Conservation (phyloP, 2,329 filamentous ascomycete species). For the Cordyceps cicadae region DNA sequence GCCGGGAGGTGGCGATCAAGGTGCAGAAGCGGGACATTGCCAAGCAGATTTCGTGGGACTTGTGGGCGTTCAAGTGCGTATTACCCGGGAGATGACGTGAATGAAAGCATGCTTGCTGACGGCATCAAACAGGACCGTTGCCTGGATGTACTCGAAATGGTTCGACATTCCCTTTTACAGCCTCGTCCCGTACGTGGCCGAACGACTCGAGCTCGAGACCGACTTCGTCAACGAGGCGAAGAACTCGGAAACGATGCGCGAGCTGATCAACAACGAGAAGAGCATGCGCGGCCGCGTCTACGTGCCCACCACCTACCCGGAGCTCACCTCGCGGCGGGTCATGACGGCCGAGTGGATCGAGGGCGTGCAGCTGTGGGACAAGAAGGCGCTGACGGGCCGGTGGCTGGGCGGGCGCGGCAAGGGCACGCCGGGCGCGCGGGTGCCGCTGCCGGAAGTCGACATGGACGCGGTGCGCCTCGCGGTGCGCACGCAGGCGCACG, state of each 20-base stretch:
- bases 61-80: conserved; percentile 83
- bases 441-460: conserved; percentile 46
- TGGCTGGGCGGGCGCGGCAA: conserved; percentile 73
- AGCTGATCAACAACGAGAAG: conserved; percentile 66
- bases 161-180: conserved; percentile 92
- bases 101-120: conserved; percentile 12
- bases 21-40: conserved; percentile 93
- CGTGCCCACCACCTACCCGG: conserved; percentile 74
- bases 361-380: conserved; percentile 87
- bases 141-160: conserved; percentile 72
- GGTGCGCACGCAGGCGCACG: conserved; percentile 42
- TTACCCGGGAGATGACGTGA: neutral
- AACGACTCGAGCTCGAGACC: conserved; percentile 86
- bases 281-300: conserved; percentile 74
- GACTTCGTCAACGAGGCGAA: conserved; percentile 88
- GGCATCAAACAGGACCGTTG: conserved; percentile 57
- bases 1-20: conserved; percentile 88
- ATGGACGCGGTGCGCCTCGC: conserved; percentile 36
- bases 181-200: conserved; percentile 84
- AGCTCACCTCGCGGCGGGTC: conserved; percentile 73
- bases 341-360: conserved; percentile 98
- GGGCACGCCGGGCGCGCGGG: conserved; percentile 71
- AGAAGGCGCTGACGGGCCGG: conserved; percentile 63
- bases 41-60: conserved; percentile 84
- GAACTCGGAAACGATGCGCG: conserved; percentile 78